Conservation (phyloP, 2,329 filamentous ascomycete species). For the Aspergillus chevalieri region DNA sequence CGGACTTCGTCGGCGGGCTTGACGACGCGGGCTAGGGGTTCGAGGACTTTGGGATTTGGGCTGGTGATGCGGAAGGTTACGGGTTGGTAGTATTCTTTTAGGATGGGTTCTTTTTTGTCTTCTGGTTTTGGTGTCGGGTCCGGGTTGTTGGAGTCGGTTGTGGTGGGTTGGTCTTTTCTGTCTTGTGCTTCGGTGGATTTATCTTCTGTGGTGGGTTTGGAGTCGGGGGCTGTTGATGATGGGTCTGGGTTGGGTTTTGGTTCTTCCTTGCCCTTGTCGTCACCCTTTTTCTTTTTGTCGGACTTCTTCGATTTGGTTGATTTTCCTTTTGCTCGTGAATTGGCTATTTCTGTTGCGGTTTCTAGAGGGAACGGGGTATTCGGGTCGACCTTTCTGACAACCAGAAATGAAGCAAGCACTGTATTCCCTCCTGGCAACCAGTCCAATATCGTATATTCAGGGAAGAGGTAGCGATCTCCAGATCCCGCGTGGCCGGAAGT, state of each 20-base stretch:
- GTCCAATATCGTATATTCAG: constrained; percentile 44
- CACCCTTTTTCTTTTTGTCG: constrained; percentile 19
- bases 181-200: too few relatives aligned
- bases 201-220: background rate
- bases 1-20: constrained; percentile 49
- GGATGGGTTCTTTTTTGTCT: constrained; percentile 12
- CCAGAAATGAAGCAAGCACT: constrained; percentile 43
- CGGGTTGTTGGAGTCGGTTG: constrained; percentile 2
- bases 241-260: background rate
- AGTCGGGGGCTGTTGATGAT: constrained; percentile 1
- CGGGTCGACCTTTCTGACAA: constrained; percentile 39
- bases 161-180: background rate
- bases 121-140: constrained; percentile 5
- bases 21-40: constrained; percentile 52
- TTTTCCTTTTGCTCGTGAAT: constrained; percentile 24
- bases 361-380: constrained; percentile 35
- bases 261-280: constrained; percentile 11
- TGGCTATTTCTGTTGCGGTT: constrained; percentile 21
- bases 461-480: constrained; percentile 45
- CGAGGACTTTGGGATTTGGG: constrained; percentile 46
- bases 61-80: constrained; percentile 54
- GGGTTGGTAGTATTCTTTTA: constrained; percentile 46
- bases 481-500: constrained; percentile 36
- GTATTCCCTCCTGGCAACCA: constrained; percentile 41
- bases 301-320: constrained; percentile 34